A percentile compares a stretch with the other conserved stretches of the same genome.
phyloP scores from a whole-genome alignment of 805 yeast genomes.

The Monosporozyma siamensis region DNA sequence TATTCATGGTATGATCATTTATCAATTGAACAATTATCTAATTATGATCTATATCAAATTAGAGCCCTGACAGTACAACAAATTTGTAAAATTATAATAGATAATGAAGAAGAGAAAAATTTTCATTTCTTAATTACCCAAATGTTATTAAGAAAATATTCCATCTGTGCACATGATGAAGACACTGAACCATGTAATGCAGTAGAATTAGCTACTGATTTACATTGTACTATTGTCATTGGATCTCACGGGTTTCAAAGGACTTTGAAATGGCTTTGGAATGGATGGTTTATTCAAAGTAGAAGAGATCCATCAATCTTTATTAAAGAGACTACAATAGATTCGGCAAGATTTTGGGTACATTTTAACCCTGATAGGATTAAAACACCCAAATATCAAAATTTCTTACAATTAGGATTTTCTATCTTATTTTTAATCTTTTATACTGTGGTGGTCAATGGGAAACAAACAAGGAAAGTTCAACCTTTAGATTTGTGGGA shows the following conservation, averaged over 20 bases:
- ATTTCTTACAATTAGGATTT: constrained; percentile 56
- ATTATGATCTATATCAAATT: constrained; percentile 50
- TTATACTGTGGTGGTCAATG: constrained; percentile 55
- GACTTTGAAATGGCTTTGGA: constrained; percentile 84
- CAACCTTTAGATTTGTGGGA: constrained; percentile 41
- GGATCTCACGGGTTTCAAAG: constrained; percentile 77
- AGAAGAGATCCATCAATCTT: constrained; percentile 60
- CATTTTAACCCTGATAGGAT: constrained; percentile 80
- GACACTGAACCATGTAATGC: constrained; percentile 65
- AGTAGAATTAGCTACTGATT: constrained; percentile 76
- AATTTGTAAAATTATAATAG: constrained; percentile 63
- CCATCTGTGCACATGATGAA: constrained; percentile 50
- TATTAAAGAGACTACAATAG: constrained; percentile 51
- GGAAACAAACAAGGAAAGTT: constrained; percentile 34
- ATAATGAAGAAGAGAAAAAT: constrained; percentile 45
- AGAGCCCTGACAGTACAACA: constrained; percentile 66
- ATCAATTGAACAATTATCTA: constrained; percentile 51
- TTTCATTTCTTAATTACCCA: constrained; percentile 46
- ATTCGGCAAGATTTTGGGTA: constrained; percentile 41
- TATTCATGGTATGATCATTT: constrained; percentile 67
- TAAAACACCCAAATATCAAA: constrained; percentile 79
- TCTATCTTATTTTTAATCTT: constrained; percentile 53
- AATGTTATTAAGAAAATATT: constrained; percentile 68
- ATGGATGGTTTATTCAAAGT: constrained; percentile 84
- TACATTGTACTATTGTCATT: constrained; percentile 69